Evolutionary conservation across 495 filamentous ascomycete genomes (phyloP).

Genomic region (Daldinia bambusicola): DNA sequence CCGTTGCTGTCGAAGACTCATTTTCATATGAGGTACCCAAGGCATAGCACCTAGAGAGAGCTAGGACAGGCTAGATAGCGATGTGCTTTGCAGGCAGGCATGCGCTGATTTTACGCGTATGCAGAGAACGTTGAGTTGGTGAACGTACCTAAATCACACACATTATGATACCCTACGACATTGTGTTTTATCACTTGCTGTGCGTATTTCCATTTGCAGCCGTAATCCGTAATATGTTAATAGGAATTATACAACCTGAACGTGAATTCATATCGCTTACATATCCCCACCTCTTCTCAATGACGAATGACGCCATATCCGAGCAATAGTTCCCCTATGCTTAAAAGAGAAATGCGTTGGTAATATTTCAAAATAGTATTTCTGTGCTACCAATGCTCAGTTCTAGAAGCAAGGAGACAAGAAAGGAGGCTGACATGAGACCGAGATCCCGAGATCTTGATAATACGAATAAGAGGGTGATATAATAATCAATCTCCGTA

Average conservation of each 20-base stretch:
- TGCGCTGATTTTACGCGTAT: neutral
- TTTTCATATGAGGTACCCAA: neutral
- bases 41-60: neutral
- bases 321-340: neutral
- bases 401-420: neutral
- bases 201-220: neutral
- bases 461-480: neutral
- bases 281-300: neutral
- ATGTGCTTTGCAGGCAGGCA: neutral
- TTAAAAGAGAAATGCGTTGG: neutral
- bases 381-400: neutral
- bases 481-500: neutral
- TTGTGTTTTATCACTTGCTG: neutral
- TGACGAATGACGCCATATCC: neutral
- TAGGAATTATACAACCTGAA: neutral
- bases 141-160: neutral
- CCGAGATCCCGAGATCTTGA: neutral
- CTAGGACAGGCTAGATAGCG: neutral
- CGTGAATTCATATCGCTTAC: neutral
- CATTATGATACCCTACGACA: neutral
- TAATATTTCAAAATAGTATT: neutral
- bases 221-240: neutral
- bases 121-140: neutral
- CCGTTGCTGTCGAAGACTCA: constrained; percentile 4
- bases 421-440: neutral